phyloP scores from a whole-genome alignment of 305 asterid genomes.

The Solanum hybrid region DNA sequence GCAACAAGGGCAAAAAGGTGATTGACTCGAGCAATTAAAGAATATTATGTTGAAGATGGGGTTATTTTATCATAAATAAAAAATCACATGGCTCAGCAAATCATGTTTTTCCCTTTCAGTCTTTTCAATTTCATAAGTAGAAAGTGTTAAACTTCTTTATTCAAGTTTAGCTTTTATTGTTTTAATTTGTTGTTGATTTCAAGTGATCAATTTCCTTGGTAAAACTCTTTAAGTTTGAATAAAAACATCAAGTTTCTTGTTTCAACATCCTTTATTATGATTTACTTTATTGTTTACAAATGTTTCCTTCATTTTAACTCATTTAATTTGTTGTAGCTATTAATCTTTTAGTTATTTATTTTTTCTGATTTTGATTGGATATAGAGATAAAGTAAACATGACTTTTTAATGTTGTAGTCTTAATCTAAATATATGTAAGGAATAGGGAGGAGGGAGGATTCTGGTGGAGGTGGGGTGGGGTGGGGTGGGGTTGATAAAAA shows the following conservation, averaged over 20 bases:
- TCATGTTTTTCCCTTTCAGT: not conserved
- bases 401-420: too few relatives aligned
- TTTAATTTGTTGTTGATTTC: not conserved
- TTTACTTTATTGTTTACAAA: not conserved
- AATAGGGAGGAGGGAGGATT: not conserved
- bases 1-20: not conserved
- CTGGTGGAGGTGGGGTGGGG: too few relatives aligned
- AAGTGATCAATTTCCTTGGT: not conserved
- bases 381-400: not conserved
- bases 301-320: not conserved
- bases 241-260: not conserved
- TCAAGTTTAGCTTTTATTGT: not conserved
- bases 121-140: not conserved
- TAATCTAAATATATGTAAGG: not conserved
- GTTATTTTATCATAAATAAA: not conserved
- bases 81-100: not conserved
- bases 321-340: not conserved
- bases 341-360: not conserved
- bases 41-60: not conserved
- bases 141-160: not conserved
- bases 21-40: not conserved
- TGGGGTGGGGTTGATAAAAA: too few relatives aligned
- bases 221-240: not conserved
- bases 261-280: not conserved
- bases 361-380: too few relatives aligned